These are phyloP conservation scores for Sarocladiaceae sp. DNA, from an alignment of 2,329 filamentous ascomycete genomes.

Conservation along the genomic window DNA sequence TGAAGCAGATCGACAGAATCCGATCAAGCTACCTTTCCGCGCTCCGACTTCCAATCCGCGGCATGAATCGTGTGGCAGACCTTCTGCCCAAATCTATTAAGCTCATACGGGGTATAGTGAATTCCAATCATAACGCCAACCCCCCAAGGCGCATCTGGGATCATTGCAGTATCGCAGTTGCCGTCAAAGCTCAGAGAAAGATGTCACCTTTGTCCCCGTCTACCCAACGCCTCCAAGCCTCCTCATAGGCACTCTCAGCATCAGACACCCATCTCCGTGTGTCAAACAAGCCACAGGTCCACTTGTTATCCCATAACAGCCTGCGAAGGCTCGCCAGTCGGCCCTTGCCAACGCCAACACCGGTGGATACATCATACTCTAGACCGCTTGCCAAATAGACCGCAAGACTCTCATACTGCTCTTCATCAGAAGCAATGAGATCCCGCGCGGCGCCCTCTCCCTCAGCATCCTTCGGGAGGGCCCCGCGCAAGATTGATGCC, in stretches of 20 bases:
- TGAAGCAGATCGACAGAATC: no score
- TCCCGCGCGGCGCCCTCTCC: constrained; percentile 64
- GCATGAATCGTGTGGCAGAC: no score
- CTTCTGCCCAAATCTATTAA: no score
- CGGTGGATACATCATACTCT: constrained; percentile 44
- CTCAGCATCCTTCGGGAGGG: constrained; percentile 65
- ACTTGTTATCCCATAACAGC: constrained; percentile 76
- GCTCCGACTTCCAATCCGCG: no score
- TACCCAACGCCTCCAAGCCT: constrained; percentile 87
- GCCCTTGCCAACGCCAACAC: constrained; percentile 53
- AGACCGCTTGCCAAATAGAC: constrained; percentile 60
- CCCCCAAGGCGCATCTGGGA: neutral
- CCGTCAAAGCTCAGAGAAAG: constrained; percentile 50
- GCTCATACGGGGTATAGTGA: no score
- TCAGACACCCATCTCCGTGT: constrained; percentile 87
- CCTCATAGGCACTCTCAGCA: constrained; percentile 79
- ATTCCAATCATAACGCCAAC: neutral
- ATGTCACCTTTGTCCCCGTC: constrained; percentile 86
- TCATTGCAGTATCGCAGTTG: neutral
- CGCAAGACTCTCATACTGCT: constrained; percentile 77
- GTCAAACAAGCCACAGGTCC: constrained; percentile 84
- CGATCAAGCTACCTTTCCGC: no score
- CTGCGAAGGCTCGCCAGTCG: constrained; percentile 72
- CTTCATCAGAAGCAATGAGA: constrained; percentile 70
- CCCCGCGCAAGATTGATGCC: constrained; percentile 85